Evolutionary conservation across 768 basidiomycete genomes (phyloP).

Genomic region (Mycena vitilis): DNA sequence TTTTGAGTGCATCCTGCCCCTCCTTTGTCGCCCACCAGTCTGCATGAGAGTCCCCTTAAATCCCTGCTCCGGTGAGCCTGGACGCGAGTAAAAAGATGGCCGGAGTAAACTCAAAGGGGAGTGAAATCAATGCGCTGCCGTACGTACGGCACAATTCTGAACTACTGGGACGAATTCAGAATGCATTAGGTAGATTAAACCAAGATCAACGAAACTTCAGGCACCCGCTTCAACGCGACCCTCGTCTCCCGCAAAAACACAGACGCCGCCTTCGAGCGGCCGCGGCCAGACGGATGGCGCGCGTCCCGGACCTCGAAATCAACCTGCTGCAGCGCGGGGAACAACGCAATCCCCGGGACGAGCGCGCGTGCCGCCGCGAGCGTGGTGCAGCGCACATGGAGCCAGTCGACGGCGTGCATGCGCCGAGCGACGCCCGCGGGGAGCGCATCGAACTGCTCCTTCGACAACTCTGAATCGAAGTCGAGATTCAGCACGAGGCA

Average conservation of each 20-base stretch:
- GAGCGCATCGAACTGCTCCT: neutral
- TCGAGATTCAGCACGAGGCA: conserved; percentile 7
- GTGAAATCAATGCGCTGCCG: too few relatives aligned
- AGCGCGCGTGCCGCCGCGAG: conserved; percentile 5
- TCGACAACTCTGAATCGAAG: neutral
- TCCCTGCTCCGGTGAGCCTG: too few relatives aligned
- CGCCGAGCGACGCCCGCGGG: conserved; percentile 2
- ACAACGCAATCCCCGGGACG: conserved; percentile 8
- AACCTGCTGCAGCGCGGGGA: conserved; percentile 5
- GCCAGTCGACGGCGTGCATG: conserved; percentile 13
- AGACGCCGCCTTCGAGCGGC: neutral
- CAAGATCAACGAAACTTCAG: conserved; percentile 3
- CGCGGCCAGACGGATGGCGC: neutral
- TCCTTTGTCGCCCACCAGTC: too few relatives aligned
- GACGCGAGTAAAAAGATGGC: too few relatives aligned
- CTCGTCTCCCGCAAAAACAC: conserved; percentile 14
- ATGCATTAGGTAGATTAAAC: neutral
- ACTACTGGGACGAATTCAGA: neutral
- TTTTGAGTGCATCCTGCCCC: too few relatives aligned
- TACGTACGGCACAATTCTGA: neutral
- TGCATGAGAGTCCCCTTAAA: too few relatives aligned
- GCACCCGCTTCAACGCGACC: conserved; percentile 8
- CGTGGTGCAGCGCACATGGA: conserved; percentile 8
- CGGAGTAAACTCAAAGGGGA: too few relatives aligned
- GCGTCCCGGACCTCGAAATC: neutral